phyloP scores from a whole-genome alignment of 2,329 filamentous ascomycete genomes.

The Fusarium torreyae region DNA sequence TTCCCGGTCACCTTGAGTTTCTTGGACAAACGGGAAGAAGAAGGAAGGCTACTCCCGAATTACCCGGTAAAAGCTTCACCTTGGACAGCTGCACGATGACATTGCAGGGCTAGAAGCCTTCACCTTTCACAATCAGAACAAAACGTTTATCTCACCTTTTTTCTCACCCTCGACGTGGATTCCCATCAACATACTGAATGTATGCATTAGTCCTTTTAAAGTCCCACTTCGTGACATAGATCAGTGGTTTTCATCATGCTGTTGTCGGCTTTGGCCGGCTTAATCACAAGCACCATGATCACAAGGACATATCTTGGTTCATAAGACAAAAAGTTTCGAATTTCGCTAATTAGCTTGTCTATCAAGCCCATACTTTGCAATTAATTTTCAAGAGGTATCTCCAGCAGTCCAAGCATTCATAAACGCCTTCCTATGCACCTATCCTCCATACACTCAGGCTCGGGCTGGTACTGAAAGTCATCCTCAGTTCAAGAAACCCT shows the following conservation, averaged over 20 bases:
- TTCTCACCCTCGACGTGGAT: neutral
- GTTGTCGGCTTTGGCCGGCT: constrained; percentile 12
- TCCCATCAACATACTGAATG: neutral
- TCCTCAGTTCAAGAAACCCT: too few relatives aligned
- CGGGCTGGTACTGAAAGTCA: too few relatives aligned
- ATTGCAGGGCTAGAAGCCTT: neutral
- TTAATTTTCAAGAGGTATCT: constrained; percentile 8
- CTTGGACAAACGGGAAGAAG: neutral
- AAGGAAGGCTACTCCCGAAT: constrained; percentile 9
- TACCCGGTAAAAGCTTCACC: constrained; percentile 3
- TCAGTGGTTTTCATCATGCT: neutral
- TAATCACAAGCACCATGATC: neutral
- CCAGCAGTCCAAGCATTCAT: neutral
- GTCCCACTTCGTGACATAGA: constrained; percentile 1
- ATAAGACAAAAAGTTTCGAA: neutral
- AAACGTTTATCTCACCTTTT: neutral
- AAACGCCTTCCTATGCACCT: neutral
- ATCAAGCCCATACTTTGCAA: neutral
- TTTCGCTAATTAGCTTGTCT: neutral
- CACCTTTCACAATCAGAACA: neutral
- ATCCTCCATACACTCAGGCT: neutral
- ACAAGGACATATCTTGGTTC: neutral
- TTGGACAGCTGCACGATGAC: constrained; percentile 1
- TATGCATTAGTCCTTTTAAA: neutral
- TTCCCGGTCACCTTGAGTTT: neutral